Percentiles rank a stretch among this genome's conserved stretches.
Conservation (phyloP, 2,329 filamentous ascomycete species). For the Sporothrix pallida region DNA sequence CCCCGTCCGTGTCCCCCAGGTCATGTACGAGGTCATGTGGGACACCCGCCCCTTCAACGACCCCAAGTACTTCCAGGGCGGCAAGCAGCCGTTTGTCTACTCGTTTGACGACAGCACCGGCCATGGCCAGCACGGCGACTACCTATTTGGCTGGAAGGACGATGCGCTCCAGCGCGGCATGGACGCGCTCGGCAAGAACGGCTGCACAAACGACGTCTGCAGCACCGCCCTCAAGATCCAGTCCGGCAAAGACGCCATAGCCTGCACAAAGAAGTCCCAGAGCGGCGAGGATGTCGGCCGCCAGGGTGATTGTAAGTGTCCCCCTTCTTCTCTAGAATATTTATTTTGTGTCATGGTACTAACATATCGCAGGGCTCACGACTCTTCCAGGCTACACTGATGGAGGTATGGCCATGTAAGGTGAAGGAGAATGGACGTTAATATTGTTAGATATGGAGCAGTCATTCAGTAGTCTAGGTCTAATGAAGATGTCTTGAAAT, state of each 20-base stretch:
- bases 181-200: constrained; percentile 45
- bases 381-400: not conserved
- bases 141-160: constrained; percentile 59
- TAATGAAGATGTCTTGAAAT: too few relatives aligned
- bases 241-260: constrained; percentile 46
- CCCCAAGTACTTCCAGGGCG: constrained; percentile 51
- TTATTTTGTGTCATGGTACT: too few relatives aligned
- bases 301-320: constrained; percentile 23
- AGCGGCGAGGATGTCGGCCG: constrained; percentile 30
- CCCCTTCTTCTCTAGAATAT: not conserved
- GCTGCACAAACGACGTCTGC: constrained; percentile 53
- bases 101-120: constrained; percentile 52
- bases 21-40: constrained; percentile 58
- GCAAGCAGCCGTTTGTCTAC: constrained; percentile 52
- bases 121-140: constrained; percentile 57
- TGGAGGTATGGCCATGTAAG: not conserved
- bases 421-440: not conserved
- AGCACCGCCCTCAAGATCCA: constrained; percentile 53
- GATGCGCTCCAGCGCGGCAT: constrained; percentile 56
- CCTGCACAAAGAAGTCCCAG: constrained; percentile 32
- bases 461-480: too few relatives aligned
- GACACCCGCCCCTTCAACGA: constrained; percentile 51
- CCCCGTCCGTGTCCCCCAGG: constrained; percentile 54
- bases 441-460: not conserved
- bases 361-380: not conserved